Percentiles rank a stretch among this genome's conserved stretches.
Conservation (phyloP, 1,284 basidiomycete genomes). For the Microbotryum scabiosae region DNA sequence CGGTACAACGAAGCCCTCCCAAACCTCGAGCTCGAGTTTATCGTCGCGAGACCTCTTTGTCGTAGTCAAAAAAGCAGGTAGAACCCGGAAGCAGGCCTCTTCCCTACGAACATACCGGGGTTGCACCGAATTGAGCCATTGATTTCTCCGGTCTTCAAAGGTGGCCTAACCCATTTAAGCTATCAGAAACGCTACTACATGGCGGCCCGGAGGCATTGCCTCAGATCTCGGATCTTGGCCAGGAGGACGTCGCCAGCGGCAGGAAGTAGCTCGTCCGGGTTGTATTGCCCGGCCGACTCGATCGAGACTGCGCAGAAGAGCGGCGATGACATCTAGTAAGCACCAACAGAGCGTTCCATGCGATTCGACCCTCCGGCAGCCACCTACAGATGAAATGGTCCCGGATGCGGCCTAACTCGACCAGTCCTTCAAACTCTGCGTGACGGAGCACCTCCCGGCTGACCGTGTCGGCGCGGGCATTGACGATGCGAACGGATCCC, state of each 20-base stretch:
- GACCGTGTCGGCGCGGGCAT: slow-evolving; percentile 74
- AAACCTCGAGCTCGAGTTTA: too few relatives aligned
- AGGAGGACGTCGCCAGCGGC: slow-evolving; percentile 78
- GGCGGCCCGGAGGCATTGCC: not conserved
- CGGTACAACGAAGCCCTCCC: too few relatives aligned
- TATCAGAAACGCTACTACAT: too few relatives aligned
- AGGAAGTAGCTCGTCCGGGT: slow-evolving; percentile 72
- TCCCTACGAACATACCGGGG: too few relatives aligned
- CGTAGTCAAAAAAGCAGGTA: too few relatives aligned
- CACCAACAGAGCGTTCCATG: not conserved
- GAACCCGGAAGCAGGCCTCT: too few relatives aligned
- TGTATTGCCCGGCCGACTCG: slow-evolving; percentile 82
- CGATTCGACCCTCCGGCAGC: too few relatives aligned
- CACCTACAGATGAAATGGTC: slow-evolving; percentile 85
- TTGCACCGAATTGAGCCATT: too few relatives aligned
- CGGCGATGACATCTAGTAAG: not conserved
- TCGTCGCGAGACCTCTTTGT: too few relatives aligned
- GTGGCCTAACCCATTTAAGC: too few relatives aligned
- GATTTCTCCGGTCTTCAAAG: too few relatives aligned
- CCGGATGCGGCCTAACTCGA: slow-evolving; percentile 74
- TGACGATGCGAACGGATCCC: slow-evolving; percentile 53
- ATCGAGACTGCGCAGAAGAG: slow-evolving; percentile 57
- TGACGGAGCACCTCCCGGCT: slow-evolving; percentile 87
- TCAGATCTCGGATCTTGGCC: slow-evolving; percentile 54
- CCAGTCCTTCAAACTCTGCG: slow-evolving; percentile 77